Conservation (phyloP, 371 early-diverging fungal genomes). For the Mucor velutinosus region DNA sequence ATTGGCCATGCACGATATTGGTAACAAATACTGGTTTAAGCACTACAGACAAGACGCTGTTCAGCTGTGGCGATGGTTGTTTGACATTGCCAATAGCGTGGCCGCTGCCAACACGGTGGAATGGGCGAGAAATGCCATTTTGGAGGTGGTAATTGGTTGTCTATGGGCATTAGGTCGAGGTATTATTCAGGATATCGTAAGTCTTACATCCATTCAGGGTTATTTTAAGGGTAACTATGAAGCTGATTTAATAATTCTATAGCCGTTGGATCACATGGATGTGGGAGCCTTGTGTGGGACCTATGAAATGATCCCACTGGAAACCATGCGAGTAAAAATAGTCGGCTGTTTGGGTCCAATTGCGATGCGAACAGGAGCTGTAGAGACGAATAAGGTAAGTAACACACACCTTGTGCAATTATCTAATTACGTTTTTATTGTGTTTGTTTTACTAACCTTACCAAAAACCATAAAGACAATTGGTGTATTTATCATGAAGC, state of each 20-base stretch:
- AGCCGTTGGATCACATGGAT: conserved; percentile 53
- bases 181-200: conserved; percentile 59
- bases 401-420: not conserved
- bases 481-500: conserved; percentile 32
- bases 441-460: not conserved
- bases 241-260: not conserved
- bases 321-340: conserved; percentile 67
- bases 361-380: conserved; percentile 70
- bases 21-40: conserved; percentile 68
- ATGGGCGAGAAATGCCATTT: conserved; percentile 44
- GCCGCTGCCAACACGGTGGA: conserved; percentile 26
- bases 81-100: conserved; percentile 38
- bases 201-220: conserved; percentile 4
- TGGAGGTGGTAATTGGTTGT: conserved; percentile 68
- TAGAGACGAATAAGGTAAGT: conserved; percentile 72
- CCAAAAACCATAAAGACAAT: conserved; percentile 20
- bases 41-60: conserved; percentile 55
- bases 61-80: conserved; percentile 65
- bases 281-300: conserved; percentile 56
- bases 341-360: conserved; percentile 78
- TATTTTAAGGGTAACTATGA: not conserved
- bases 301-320: conserved; percentile 45
- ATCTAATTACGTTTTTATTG: not conserved
- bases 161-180: conserved; percentile 77
- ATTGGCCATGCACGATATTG: conserved; percentile 67